Base-by-base conservation (phyloP, 768 basidiomycete genomes). In the Russula abietina region DNA sequence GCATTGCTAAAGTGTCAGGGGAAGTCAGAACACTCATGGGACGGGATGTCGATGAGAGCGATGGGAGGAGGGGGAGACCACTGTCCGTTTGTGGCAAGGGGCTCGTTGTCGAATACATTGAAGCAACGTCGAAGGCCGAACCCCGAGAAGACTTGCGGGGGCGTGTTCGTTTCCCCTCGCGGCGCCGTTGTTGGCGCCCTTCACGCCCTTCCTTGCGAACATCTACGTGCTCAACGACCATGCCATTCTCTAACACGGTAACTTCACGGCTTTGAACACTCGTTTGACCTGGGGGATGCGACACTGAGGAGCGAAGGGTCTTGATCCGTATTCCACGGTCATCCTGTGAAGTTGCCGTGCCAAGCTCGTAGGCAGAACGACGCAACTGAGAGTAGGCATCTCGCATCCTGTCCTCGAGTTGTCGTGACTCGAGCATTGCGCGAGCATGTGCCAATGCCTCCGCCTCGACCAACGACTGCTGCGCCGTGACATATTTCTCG, bases 181-280 rank as follows among this genome's bases (percentile, higher is more conserved):
- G 87, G 62, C 82, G 83, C 61, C 80, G 78, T 30, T 88, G 84
- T 49, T 89, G 87, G 49, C 82, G 81, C 41, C 85, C 88, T 66
- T 90, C 89, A 61, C 77, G 82, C 72, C 91, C 91, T 73, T 91
- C 90, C 65, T 79, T 86, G 36, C 86, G 83, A 22, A 94, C 83
- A 72, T 94, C 83, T 41, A 94, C 88, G 64, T 90, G 88, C 69
- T 95, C 93, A 9, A 93, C 87, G 57, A 93, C 89, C 80, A 94
- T 85, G 3, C 91, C 91, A 66, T 91, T 93, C 73, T 93, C 88
- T 24, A 95, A 81, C 11, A 94, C 76, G 0, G 91, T 90, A 16
- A 91, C 80, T 59, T 93, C 88, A 38, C 88, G 82, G 45, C 85
- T 84, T 58, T 84, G 81, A 24, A 76, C 78, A 33, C 73, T 75